Conservation (phyloP, 805 yeast genomes). For the Teunomyces lycoperdinae region DNA sequence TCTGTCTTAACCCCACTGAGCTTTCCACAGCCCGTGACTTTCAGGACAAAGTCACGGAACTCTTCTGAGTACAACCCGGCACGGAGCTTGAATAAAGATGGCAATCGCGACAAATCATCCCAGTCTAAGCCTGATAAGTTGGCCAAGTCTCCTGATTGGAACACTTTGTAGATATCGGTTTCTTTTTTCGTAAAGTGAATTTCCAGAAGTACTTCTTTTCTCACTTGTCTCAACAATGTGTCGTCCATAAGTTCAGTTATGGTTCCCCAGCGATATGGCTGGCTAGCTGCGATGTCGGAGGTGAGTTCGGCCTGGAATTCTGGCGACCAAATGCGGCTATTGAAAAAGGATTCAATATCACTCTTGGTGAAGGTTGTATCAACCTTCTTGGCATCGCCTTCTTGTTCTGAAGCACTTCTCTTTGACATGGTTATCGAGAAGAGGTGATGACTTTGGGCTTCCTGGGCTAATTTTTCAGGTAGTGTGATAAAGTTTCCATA, state of each 20-base stretch:
- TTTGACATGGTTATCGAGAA: conserved; percentile 3
- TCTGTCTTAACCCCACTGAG: conserved; percentile 89
- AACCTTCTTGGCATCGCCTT: conserved; percentile 2
- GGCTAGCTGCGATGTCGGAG: conserved; percentile 48
- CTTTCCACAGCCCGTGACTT: conserved; percentile 83
- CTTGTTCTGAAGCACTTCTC: neutral
- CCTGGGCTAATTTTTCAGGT: conserved; percentile 1
- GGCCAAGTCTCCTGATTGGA: conserved; percentile 87
- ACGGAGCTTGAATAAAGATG: conserved; percentile 73
- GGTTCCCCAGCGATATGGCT: conserved; percentile 91
- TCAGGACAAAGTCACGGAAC: conserved; percentile 74
- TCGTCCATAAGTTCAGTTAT: conserved; percentile 74
- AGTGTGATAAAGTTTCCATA: neutral
- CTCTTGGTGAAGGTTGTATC: conserved; percentile 2
- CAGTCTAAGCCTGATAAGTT: conserved; percentile 82
- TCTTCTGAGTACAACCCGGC: conserved; percentile 84
- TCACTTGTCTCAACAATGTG: conserved; percentile 68
- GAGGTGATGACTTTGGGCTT: neutral
- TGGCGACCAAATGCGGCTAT: conserved; percentile 46
- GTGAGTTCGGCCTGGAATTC: conserved; percentile 40
- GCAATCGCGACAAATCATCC: conserved; percentile 69
- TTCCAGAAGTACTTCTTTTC: conserved; percentile 78
- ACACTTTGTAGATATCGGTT: conserved; percentile 93
- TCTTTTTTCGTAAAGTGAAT: conserved; percentile 93
- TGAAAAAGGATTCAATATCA: conserved; percentile 29